Base-by-base conservation (phyloP, 169 alveolate species). In the Eimeria maxima region DNA sequence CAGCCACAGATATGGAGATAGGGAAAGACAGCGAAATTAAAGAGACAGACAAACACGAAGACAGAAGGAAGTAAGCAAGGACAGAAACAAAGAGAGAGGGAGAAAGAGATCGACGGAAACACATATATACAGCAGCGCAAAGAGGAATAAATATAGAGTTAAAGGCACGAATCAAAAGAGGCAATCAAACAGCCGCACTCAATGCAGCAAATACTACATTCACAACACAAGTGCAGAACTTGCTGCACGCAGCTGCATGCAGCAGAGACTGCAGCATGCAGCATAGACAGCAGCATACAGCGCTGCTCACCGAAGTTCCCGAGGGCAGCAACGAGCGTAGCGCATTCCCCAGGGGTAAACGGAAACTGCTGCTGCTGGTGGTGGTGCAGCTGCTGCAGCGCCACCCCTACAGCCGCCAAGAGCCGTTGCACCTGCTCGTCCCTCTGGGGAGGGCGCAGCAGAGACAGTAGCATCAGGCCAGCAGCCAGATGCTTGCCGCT, bases 391-490 rank as follows among this genome's bases (percentile, higher is more conserved):
- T 53, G 60, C 60, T 53, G 60, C 60, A 53, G 60, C 60, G 60
- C 60, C 60, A 11, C 60, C 60, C 2, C 60, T 14, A 53, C 60
- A 18, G 67, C 47, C 67, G 38, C 89, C 57, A 78, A 16, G 44
- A 78, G 65, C 10, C 89, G 89, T 33, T 44, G 89, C 18, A 78
- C 63, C 38, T 60, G 89, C n/a, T 27, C 14, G 67, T 78, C 89
- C 50, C 89, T n/a, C 33, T 44, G 89, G 38, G 89, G 89, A 2
- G 89, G 89, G 14, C 24, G 89, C 47, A 78, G 89, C 89, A 78
- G 33, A 1, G 89, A 78, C 29, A 78, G 65, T 16, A 78, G 89
- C 60, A 78, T 27, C 89, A 78, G 33, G 18, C 67, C 65, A 18
- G 89, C 42, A 60, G 65, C 67, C 1, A 78, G 6, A 22, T 53